Conservation (phyloP, 2,329 filamentous ascomycete species). For the Alternaria viburni region DNA sequence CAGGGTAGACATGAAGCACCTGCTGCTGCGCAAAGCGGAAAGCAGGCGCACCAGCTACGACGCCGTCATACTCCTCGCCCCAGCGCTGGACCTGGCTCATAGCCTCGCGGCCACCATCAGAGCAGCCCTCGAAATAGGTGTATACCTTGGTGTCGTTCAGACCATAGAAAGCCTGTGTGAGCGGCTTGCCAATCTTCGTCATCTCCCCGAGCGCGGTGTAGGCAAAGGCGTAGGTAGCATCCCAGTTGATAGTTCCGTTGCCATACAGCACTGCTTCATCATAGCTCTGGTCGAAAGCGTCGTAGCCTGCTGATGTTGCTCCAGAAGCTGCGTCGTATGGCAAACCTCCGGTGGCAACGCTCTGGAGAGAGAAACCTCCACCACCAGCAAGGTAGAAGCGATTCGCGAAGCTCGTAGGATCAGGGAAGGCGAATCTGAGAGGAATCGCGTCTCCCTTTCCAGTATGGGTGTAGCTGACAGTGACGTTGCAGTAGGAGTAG, state of each 20-base stretch:
- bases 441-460: constrained; percentile 34
- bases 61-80: constrained; percentile 57
- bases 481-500: constrained; percentile 55
- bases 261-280: constrained; percentile 39
- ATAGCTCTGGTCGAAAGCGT: constrained; percentile 52
- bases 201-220: constrained; percentile 62
- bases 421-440: constrained; percentile 52
- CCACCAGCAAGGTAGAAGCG: constrained; percentile 57
- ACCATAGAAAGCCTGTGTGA: constrained; percentile 52
- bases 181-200: constrained; percentile 55
- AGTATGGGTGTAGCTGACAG: constrained; percentile 55
- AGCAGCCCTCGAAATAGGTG: constrained; percentile 62
- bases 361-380: constrained; percentile 47
- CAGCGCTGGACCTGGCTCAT: constrained; percentile 60
- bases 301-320: constrained; percentile 60
- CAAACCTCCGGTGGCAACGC: constrained; percentile 51
- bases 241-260: constrained; percentile 62
- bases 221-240: constrained; percentile 58
- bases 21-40: constrained; percentile 57
- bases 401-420: constrained; percentile 53
- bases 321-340: constrained; percentile 57
- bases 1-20: constrained; percentile 51
- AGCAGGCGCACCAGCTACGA: constrained; percentile 56
- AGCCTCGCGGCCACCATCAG: constrained; percentile 59
- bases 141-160: constrained; percentile 41